These are phyloP conservation scores for Penicillium desertorum DNA, from an alignment of 495 filamentous ascomycete genomes.

Conservation along the genomic window DNA sequence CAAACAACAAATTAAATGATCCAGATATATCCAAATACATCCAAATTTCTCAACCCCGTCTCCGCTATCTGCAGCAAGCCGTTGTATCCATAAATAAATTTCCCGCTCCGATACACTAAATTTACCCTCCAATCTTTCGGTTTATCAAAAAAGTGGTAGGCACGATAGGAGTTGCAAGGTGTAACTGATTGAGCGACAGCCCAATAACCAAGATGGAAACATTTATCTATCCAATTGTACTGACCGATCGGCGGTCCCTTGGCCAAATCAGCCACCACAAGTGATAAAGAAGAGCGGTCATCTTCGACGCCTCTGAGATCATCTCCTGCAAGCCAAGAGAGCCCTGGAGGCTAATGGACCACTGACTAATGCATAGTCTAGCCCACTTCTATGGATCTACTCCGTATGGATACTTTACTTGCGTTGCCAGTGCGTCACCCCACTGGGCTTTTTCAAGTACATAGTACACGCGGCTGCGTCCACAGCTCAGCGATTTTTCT, in stretches of 20 bases:
- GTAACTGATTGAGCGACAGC: constrained; percentile 11
- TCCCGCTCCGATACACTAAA: background rate
- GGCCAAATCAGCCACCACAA: constrained; percentile 10
- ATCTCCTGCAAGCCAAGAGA: constrained; percentile 16
- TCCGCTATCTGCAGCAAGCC: constrained; percentile 2
- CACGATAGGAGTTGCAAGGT: background rate
- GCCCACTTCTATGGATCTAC: background rate
- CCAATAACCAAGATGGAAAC: constrained; percentile 5
- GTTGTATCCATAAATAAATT: constrained; percentile 1
- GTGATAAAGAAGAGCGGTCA: background rate
- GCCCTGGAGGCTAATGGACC: background rate
- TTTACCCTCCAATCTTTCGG: background rate
- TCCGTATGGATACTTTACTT: constrained; percentile 1
- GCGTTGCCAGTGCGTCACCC: background rate
- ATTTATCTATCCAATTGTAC: constrained; percentile 1
- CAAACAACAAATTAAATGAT: background rate
- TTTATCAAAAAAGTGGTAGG: background rate
- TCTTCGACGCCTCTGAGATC: constrained; percentile 13
- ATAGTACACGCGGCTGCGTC: background rate
- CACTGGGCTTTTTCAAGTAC: background rate
- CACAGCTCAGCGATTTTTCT: background rate
- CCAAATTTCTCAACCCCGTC: background rate
- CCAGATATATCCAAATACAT: background rate
- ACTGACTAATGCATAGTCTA: constrained; percentile 7
- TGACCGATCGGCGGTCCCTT: constrained; percentile 11